phyloP scores from a whole-genome alignment of 164 flowering plant genomes.

The Umbellularia californica region DNA sequence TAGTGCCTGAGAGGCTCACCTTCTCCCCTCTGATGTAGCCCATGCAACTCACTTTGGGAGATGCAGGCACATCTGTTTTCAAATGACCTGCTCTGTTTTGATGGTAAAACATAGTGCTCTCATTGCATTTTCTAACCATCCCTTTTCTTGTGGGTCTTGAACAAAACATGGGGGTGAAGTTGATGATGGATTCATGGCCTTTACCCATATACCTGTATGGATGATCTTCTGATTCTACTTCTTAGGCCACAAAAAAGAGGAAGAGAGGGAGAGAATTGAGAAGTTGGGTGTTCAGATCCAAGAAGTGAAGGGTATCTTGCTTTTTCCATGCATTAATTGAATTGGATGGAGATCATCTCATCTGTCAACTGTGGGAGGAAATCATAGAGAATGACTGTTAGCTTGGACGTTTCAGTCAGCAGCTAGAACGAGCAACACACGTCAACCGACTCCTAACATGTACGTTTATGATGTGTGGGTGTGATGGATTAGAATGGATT shows the following conservation, averaged over 20 bases:
- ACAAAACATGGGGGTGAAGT: conserved; percentile 4
- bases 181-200: not conserved
- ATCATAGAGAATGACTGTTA: not conserved
- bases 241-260: not conserved
- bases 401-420: not conserved
- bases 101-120: not conserved
- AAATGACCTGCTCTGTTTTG: not conserved
- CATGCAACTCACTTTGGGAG: conserved; percentile 3
- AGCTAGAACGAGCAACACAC: not conserved
- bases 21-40: not conserved
- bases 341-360: not conserved
- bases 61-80: not conserved
- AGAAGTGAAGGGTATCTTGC: not conserved
- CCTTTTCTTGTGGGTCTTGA: not conserved
- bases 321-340: not conserved
- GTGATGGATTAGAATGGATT: too few relatives aligned
- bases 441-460: not conserved
- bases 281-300: not conserved
- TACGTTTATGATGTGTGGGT: too few relatives aligned
- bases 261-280: not conserved
- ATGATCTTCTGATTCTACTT: not conserved
- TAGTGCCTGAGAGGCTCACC: not conserved
- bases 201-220: not conserved
- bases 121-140: not conserved
- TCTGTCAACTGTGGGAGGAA: not conserved